Base-by-base conservation (phyloP, 768 basidiomycete genomes). In the Hortiboletus campestris region DNA sequence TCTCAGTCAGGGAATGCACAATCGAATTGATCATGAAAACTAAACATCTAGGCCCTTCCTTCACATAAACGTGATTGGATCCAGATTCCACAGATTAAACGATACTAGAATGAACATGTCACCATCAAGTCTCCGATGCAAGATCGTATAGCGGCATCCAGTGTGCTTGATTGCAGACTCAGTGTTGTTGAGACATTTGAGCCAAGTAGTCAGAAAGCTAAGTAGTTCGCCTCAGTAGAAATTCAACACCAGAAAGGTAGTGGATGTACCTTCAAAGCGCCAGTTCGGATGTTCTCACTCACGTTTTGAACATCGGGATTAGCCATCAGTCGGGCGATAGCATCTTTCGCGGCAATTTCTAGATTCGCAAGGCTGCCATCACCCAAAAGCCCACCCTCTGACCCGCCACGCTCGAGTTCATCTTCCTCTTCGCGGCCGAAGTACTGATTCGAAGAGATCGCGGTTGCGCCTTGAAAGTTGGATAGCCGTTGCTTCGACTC, bases 401-500 rank as follows among this genome's bases (percentile, higher is more conserved):
- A 74, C 20, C 72, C 68, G n/a, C 72, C 71, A 19, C 73, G 75
- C 42, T 67, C 73, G 17, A 70, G 61, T 46, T 73, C 62, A 10
- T 83, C 82, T n/a, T 88, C 86, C 53, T 91, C 87, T 51, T 96
- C 94, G 16, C 94, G 82, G 2, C 96, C 97, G 72, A 97, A 98
- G 82, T 98, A 99, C 63, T 94, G 90, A 68, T 84, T 95, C 16
- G 94, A 96, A 1, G 94, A 96, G 66, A 98, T 98, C 32, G 92
- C 85, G 0, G 88, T 90, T 14, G 95, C 92, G 12, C 96, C 96
- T 64, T 86, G 84, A 84, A 99, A 99, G 39, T 82, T 76, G 63
- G 87, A 83, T 40, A 98, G 76, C 3, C 96, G 85, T 12, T 80
- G 73, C 66, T 92, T 89, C 6, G 94, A 94, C 73, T 98, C 94